A percentile compares a stretch with the other conserved stretches of the same genome.
Evolutionary conservation across 495 filamentous ascomycete genomes (phyloP).

Genomic region (Venustampulla echinocandica): DNA sequence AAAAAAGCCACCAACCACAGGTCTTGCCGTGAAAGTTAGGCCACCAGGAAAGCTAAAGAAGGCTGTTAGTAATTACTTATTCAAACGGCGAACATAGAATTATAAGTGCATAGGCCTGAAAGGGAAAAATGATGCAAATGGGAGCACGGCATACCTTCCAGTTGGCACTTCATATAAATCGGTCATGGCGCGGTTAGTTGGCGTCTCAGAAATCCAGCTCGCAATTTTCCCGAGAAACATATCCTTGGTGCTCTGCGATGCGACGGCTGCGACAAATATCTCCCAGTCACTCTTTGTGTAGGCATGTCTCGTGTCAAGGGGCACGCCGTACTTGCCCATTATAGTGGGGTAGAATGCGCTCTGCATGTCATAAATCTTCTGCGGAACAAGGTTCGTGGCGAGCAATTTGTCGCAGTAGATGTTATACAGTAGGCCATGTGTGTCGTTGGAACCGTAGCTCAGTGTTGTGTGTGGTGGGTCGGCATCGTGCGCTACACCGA

Average conservation of each 20-base stretch:
- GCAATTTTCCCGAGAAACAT: constrained; percentile 64
- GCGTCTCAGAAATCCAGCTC: constrained; percentile 68
- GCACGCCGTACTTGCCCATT: constrained; percentile 63
- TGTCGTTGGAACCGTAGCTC: constrained; percentile 33
- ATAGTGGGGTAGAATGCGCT: constrained; percentile 72
- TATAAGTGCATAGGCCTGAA: background rate
- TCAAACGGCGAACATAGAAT: background rate
- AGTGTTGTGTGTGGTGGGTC: constrained; percentile 66
- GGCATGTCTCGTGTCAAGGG: constrained; percentile 73
- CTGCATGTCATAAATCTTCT: constrained; percentile 71
- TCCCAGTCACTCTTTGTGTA: constrained; percentile 89
- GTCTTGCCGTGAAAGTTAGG: constrained; percentile 58
- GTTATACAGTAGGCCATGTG: constrained; percentile 78
- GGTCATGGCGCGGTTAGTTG: constrained; percentile 61
- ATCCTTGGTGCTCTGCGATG: constrained; percentile 43
- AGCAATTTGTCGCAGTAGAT: constrained; percentile 73
- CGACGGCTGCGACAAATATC: constrained; percentile 72
- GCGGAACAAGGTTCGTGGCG: constrained; percentile 57
- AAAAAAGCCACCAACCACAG: constrained; percentile 78
- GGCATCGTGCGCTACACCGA: constrained; percentile 62
- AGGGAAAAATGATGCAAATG: background rate
- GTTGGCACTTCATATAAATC: constrained; percentile 69
- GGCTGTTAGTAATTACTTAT: background rate
- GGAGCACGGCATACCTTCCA: constrained; percentile 34
- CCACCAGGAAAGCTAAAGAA: constrained; percentile 4